Evolutionary conservation across 768 basidiomycete species (phyloP).

Genomic region (Russula ochroleuca): DNA sequence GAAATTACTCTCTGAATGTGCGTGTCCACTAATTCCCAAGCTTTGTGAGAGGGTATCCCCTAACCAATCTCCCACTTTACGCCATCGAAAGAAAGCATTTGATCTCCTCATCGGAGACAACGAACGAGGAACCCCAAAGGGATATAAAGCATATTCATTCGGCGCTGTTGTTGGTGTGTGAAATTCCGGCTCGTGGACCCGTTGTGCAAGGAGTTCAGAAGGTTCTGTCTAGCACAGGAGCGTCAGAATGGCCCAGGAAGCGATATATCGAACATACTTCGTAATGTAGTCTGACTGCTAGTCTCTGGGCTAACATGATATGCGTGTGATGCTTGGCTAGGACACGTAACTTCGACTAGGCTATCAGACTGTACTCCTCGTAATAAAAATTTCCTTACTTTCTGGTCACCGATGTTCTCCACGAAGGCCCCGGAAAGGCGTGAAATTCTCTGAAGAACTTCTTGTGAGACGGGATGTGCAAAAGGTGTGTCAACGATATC

Average conservation of each 20-base stretch:
- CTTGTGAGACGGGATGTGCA: constrained; percentile 39
- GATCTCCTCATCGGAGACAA: constrained; percentile 46
- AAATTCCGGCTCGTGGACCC: constrained; percentile 3
- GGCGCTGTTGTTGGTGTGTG: constrained; percentile 13
- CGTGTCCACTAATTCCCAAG: constrained; percentile 39
- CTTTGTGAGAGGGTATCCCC: constrained; percentile 37
- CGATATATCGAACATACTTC: constrained; percentile 33
- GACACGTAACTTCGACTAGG: constrained; percentile 47
- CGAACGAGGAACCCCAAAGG: constrained; percentile 51
- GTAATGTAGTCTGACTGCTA: constrained; percentile 48
- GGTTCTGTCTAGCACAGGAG: constrained; percentile 16
- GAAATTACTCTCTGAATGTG: constrained; percentile 36
- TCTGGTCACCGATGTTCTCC: constrained; percentile 44
- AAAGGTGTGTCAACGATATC: constrained; percentile 45
- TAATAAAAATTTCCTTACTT: constrained; percentile 40
- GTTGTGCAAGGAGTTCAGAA: constrained; percentile 19
- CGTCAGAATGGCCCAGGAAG: neutral
- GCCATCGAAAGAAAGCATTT: constrained; percentile 51
- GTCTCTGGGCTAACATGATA: constrained; percentile 45
- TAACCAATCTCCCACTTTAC: constrained; percentile 62
- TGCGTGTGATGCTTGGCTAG: constrained; percentile 45
- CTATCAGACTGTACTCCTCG: neutral
- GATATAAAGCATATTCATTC: constrained; percentile 57
- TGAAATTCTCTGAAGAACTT: constrained; percentile 62
- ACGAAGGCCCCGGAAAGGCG: constrained; percentile 60